phyloP scores from a whole-genome alignment of 1,139 yeast genomes.

The Protomyces pachydermus region DNA sequence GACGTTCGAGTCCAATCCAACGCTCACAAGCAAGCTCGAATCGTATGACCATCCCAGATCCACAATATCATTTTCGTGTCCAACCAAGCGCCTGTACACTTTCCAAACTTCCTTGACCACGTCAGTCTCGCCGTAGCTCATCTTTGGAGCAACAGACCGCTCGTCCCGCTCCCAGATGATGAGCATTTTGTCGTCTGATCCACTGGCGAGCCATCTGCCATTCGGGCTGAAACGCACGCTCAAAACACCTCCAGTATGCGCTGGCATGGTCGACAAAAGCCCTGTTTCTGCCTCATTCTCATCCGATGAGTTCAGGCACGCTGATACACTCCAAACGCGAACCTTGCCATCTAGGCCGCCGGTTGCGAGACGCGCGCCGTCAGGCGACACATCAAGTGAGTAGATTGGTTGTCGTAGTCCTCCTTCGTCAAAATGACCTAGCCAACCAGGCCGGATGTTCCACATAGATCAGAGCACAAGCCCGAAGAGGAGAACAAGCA shows the following conservation, averaged over 20 bases:
- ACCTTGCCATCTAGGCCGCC: conserved; percentile 92
- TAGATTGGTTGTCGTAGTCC: conserved; percentile 44
- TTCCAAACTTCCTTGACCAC: conserved; percentile 29
- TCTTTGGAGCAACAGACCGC: conserved; percentile 37
- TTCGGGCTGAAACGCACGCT: conserved; percentile 87
- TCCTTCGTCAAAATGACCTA: conserved; percentile 21
- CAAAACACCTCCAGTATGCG: conserved; percentile 89
- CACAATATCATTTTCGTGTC: conserved; percentile 95
- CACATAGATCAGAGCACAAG: background rate
- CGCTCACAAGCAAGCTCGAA: conserved; percentile 80
- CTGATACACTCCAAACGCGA: conserved; percentile 76
- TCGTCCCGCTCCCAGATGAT: conserved; percentile 92
- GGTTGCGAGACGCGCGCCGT: conserved; percentile 79
- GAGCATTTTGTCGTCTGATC: conserved; percentile 88
- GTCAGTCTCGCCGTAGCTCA: conserved; percentile 25
- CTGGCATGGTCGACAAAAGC: conserved; percentile 72
- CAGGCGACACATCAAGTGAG: conserved; percentile 72
- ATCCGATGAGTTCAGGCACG: conserved; percentile 42
- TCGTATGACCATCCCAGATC: conserved; percentile 99
- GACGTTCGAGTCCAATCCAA: conserved; percentile 85
- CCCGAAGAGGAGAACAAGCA: too few species aligned
- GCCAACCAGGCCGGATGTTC: conserved; percentile 22
- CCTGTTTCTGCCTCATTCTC: conserved; percentile 42
- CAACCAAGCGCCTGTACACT: conserved; percentile 64
- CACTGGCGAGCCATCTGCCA: conserved; percentile 84